Evolutionary conservation across 768 basidiomycete genomes (phyloP).

Genomic region (Podaxis sp.): DNA sequence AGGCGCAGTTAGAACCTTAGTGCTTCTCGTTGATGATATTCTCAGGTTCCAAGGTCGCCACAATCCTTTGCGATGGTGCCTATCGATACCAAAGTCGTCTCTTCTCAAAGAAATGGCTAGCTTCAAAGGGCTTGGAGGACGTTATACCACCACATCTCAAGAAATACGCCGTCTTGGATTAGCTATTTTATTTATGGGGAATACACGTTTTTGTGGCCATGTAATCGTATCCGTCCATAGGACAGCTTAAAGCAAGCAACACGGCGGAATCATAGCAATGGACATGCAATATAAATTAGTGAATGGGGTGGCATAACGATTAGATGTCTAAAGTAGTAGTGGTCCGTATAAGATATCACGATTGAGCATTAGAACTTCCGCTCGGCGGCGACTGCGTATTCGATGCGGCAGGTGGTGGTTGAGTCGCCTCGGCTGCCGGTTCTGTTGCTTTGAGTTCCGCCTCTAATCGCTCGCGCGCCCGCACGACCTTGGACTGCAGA

Average conservation of each 20-base stretch:
- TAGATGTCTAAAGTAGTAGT: not conserved
- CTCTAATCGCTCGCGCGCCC: conserved; percentile 93
- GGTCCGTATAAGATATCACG: not conserved
- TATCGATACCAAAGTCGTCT: conserved; percentile 96
- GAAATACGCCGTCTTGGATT: conserved; percentile 89
- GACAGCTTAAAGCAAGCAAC: not conserved
- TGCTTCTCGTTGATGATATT: not conserved
- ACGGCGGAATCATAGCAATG: not conserved
- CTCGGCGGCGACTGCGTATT: conserved; percentile 7
- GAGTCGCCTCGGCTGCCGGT: conserved; percentile 20
- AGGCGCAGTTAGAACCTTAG: not conserved
- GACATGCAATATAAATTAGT: conserved; percentile 14
- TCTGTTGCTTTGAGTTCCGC: conserved; percentile 60
- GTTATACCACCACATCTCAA: conserved; percentile 82
- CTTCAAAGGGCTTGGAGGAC: conserved; percentile 70
- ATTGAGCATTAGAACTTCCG: not conserved
- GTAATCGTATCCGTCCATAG: not conserved
- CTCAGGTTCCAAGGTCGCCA: conserved; percentile 80
- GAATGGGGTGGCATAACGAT: conserved; percentile 11
- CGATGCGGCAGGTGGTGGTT: conserved; percentile 20
- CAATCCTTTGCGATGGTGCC: conserved; percentile 92
- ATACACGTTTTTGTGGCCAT: not conserved
- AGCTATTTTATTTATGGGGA: conserved; percentile 17
- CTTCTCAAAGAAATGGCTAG: conserved; percentile 92
- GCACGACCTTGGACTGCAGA: conserved; percentile 94